Evolutionary conservation across 306 rosid species (phyloP), one percentile per base, ranked within the genome.

Genomic region (Arachis stenosperma): DNA sequence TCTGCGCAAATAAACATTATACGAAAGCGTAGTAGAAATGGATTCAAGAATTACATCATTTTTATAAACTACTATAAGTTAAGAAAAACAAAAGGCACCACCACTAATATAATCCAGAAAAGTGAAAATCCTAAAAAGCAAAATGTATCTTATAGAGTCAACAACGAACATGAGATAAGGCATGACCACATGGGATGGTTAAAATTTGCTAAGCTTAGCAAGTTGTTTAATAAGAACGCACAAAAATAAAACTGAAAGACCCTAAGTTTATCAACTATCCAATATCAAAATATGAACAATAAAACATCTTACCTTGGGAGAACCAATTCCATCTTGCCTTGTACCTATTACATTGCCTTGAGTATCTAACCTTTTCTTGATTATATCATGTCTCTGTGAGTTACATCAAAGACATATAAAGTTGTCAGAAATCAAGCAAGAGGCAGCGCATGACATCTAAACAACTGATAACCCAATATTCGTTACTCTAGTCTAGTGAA

Each of bases 281-380:
- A 7, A 48, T 40, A 43, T 60, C 53, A 73, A 40, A 41, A 50
- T 59, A 70, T 27, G 22, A 72, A 72, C n/a, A 47, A 27, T 64
- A 27, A 71, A 46, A 72, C 44, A 47, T n/a, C 75, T 48, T 80
- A 91, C 99, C 93, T 90, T 90, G 71, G 97, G 96, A 39, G 92
- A 79, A 78, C 99, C 99, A 67, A 95, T 95, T 66, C 90, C 98
- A 6, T 92, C 99, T 41, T 85, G 98, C 82, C 89, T 87, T 73
- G 88, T 67, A 85, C 90, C 99, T 72, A 95, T 95, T 54, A 85
- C 99, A 79, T 91, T 87, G 62, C 99, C 99, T 70, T 88, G 88
- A 59, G 90, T 67, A 63, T 95, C 97, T 82, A 95, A 58, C 70
- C 99, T 90, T 78, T 95, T 95, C 82, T 95, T 95, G 75, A 95